Percentiles rank a stretch among this genome's conserved stretches.
These are phyloP conservation scores for Nitzschia palea DNA, from an alignment of 108 stramenopile species.

Conservation along the genomic window DNA sequence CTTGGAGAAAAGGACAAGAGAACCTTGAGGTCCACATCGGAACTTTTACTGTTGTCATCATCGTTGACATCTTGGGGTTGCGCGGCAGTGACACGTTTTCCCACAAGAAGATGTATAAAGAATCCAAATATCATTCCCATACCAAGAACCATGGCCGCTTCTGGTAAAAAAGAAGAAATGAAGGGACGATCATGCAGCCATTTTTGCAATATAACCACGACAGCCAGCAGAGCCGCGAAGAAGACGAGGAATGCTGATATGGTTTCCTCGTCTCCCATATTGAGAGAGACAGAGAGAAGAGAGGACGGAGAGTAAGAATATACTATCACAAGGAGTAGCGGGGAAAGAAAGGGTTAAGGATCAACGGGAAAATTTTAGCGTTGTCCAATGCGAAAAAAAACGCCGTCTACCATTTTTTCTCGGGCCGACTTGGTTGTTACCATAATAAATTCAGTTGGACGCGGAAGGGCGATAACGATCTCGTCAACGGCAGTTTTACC, in stretches of 20 bases:
- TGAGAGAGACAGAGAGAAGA: too few species aligned
- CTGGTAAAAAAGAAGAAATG: constrained; percentile 61
- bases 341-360: too few species aligned
- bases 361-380: too few species aligned
- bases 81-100: constrained; percentile 4
- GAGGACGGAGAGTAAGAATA: too few species aligned
- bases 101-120: constrained; percentile 31
- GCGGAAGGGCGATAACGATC: too few species aligned
- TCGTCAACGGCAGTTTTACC: too few species aligned
- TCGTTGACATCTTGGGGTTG: constrained; percentile 5
- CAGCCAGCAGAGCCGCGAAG: constrained; percentile 44
- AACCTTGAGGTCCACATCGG: constrained; percentile 25
- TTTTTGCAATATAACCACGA: constrained; percentile 35
- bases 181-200: constrained; percentile 45
- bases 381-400: too few species aligned
- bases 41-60: constrained; percentile 22
- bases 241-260: constrained; percentile 55
- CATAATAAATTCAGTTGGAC: too few species aligned
- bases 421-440: too few species aligned
- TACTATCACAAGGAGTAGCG: too few species aligned
- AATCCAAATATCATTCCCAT: constrained; percentile 62
- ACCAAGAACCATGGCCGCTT: constrained; percentile 67
- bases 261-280: constrained; percentile 32
- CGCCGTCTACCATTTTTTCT: too few species aligned
- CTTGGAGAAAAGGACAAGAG: constrained; percentile 62